A percentile compares a stretch with the other conserved stretches of the same genome.
Conservation (phyloP, 768 basidiomycete species). For the Rubroboletus pulcherrimus region DNA sequence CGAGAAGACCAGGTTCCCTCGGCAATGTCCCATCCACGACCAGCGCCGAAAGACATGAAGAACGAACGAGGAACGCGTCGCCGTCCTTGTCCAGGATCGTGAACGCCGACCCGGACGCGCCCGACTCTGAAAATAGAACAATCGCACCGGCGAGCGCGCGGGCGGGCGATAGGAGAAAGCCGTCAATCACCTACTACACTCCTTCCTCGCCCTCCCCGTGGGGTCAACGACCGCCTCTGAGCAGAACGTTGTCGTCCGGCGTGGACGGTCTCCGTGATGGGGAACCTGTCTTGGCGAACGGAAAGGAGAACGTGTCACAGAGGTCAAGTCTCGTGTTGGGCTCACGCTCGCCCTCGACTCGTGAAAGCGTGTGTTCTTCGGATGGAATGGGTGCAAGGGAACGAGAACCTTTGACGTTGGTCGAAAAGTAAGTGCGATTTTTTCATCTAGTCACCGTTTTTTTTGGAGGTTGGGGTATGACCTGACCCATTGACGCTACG, state of each 20-base stretch:
- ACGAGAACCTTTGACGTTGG: constrained; percentile 54
- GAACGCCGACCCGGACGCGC: not conserved
- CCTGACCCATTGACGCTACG: not conserved
- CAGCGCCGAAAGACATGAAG: not conserved
- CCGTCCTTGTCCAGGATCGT: not conserved
- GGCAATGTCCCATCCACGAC: not conserved
- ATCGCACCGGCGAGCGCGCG: not conserved
- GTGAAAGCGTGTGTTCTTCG: constrained; percentile 16
- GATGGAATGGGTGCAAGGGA: constrained; percentile 12
- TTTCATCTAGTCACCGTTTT: not conserved
- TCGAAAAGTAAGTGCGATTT: constrained; percentile 58
- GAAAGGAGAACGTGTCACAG: constrained; percentile 11
- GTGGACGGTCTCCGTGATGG: not conserved
- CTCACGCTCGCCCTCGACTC: constrained; percentile 13
- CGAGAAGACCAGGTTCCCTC: constrained; percentile 1
- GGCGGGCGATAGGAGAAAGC: constrained; percentile 17
- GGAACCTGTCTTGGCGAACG: constrained; percentile 1
- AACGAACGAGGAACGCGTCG: constrained; percentile 4
- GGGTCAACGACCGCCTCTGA: constrained; percentile 6
- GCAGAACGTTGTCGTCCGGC: constrained; percentile 2
- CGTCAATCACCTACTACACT: constrained; percentile 29
- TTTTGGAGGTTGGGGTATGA: not conserved
- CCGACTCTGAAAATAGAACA: not conserved
- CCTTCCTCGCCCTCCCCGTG: constrained; percentile 26
- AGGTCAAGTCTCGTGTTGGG: constrained; percentile 21